These are phyloP conservation scores for Artemisia tridentata DNA, from an alignment of 129 eudicot species.

Conservation along the genomic window DNA sequence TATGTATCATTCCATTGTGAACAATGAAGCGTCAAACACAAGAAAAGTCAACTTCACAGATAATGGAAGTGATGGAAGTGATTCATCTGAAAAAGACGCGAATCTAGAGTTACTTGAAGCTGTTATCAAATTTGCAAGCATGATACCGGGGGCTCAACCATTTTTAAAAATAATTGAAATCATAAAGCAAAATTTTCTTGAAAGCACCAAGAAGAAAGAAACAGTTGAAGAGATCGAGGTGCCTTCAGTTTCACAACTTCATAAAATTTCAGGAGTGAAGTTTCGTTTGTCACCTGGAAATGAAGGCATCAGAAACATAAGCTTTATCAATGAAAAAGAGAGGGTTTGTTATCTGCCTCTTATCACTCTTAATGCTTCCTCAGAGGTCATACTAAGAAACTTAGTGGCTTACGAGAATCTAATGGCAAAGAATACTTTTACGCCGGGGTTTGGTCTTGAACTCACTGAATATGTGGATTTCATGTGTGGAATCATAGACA, in stretches of 20 bases:
- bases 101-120: neutral
- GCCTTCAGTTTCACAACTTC: constrained; percentile 37
- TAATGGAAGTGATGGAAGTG: neutral
- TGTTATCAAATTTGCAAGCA: neutral
- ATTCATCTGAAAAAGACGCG: neutral
- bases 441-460: neutral
- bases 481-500: constrained; percentile 13
- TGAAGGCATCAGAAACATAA: constrained; percentile 21
- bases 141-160: neutral
- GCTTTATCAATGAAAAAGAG: neutral
- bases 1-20: constrained; percentile 26
- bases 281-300: constrained; percentile 9
- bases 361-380: neutral
- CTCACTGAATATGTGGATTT: constrained; percentile 18
- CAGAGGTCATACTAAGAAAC: constrained; percentile 13
- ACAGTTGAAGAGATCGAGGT: constrained; percentile 30
- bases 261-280: constrained; percentile 14
- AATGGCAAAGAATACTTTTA: neutral
- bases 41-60: too few species aligned
- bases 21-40: neutral
- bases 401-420: constrained; percentile 9
- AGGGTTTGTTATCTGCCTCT: neutral
- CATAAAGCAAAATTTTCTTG: neutral
- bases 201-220: neutral
- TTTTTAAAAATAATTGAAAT: neutral